Conservation (phyloP, 148 eudicot species). For the Limonium bicolor region DNA sequence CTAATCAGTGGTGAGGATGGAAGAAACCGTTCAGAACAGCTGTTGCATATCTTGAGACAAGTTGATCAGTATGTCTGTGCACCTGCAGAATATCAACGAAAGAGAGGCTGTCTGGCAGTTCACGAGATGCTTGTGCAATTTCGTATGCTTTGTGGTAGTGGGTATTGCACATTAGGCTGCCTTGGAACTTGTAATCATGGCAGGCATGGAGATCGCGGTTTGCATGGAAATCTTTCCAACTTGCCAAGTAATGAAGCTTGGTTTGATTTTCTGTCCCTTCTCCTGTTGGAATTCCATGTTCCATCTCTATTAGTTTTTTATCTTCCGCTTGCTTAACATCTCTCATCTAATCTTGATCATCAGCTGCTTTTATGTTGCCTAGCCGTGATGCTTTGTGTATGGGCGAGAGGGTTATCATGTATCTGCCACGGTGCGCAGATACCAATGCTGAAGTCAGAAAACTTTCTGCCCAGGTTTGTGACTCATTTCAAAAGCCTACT, state of each 20-base stretch:
- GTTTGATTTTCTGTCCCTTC: slow-evolving; percentile 1
- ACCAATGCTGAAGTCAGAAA: slow-evolving; percentile 81
- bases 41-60: slow-evolving; percentile 76
- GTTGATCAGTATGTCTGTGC: slow-evolving; percentile 82
- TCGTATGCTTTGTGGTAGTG: slow-evolving; percentile 65
- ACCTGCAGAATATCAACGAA: slow-evolving; percentile 73
- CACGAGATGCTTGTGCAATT: slow-evolving; percentile 79
- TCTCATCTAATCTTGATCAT: slow-evolving; percentile 9
- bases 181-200: slow-evolving; percentile 61
- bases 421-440: slow-evolving; percentile 97
- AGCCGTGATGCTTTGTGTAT: slow-evolving; percentile 86
- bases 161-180: slow-evolving; percentile 81
- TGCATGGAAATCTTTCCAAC: slow-evolving; percentile 37
- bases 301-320: background rate
- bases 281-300: background rate
- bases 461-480: slow-evolving; percentile 67
- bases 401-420: slow-evolving; percentile 80
- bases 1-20: slow-evolving; percentile 95
- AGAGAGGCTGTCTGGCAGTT: slow-evolving; percentile 83
- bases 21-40: slow-evolving; percentile 90
- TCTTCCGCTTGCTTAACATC: background rate
- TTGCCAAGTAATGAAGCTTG: slow-evolving; percentile 47
- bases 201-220: slow-evolving; percentile 49
- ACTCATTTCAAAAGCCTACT: too few relatives aligned
- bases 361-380: slow-evolving; percentile 89